These are phyloP conservation scores for Beauveria brongniartii DNA, from an alignment of 2,329 filamentous ascomycete genomes.

Conservation along the genomic window DNA sequence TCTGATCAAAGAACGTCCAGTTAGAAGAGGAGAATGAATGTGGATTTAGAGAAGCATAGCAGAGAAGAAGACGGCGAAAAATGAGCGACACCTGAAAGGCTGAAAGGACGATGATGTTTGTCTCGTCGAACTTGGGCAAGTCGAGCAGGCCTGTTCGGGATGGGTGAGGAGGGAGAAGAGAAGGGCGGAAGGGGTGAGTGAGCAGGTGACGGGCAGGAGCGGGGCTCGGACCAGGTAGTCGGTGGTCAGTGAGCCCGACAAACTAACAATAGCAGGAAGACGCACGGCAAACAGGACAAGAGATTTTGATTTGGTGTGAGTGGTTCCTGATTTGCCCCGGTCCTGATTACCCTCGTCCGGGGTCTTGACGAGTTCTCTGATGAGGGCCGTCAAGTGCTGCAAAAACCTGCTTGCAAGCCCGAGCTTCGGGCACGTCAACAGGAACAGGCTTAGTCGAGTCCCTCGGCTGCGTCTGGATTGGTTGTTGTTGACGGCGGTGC, in stretches of 20 bases:
- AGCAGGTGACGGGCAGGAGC: background rate
- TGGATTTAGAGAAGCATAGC: constrained; percentile 15
- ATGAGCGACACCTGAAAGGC: constrained; percentile 1
- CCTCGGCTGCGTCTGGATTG: no score
- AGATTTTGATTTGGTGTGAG: constrained; percentile 6
- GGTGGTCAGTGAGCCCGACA: background rate
- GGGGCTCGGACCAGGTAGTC: background rate
- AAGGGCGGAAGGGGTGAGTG: background rate
- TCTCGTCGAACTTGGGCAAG: constrained; percentile 10
- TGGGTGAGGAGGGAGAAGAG: constrained; percentile 3
- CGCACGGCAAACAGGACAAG: background rate
- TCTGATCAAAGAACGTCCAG: constrained; percentile 10
- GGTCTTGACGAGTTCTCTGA: no score
- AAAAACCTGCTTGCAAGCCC: no score
- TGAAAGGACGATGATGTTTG: background rate
- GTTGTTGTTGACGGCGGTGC: no score
- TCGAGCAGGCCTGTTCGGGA: constrained; percentile 11
- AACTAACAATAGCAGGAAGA: no score
- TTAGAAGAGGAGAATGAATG: constrained; percentile 14
- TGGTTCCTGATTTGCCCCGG: background rate
- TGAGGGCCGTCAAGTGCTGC: no score
- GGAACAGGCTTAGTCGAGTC: no score
- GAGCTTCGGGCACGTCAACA: no score
- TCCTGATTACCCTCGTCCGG: no score
- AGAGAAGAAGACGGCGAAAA: constrained; percentile 15